Conservation (phyloP, 768 basidiomycete species). For the Tylopilus balloui region DNA sequence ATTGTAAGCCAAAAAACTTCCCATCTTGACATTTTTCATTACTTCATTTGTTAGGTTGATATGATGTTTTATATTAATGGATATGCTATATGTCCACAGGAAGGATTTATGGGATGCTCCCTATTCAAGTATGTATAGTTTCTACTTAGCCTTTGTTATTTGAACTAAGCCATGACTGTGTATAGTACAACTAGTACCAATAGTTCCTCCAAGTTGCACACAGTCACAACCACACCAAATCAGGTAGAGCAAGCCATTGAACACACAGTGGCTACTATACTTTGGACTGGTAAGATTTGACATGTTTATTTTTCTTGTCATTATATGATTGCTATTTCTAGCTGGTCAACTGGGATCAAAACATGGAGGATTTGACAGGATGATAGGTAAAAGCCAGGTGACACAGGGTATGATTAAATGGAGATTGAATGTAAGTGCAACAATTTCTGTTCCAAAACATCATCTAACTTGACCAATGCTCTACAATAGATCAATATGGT, state of each 20-base stretch:
- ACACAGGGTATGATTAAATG: slow-evolving; percentile 5
- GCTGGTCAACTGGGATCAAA: slow-evolving; percentile 5
- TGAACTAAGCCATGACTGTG: neutral
- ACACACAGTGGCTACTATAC: neutral
- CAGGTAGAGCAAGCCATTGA: slow-evolving; percentile 3
- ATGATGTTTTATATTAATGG: too few relatives aligned
- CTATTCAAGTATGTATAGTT: too few relatives aligned
- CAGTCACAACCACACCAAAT: neutral
- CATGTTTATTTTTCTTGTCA: too few relatives aligned
- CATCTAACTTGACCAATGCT: neutral
- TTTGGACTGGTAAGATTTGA: slow-evolving; percentile 12
- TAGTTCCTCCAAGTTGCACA: neutral
- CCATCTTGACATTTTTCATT: too few relatives aligned
- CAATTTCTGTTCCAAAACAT: neutral
- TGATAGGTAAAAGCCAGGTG: neutral
- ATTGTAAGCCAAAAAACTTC: neutral
- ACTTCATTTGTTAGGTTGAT: too few relatives aligned
- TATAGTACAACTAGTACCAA: neutral
- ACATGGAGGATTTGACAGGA: slow-evolving; percentile 4
- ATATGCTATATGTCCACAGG: too few relatives aligned
- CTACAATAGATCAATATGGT: slow-evolving; percentile 13
- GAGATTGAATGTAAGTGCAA: slow-evolving; percentile 13
- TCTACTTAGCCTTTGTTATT: too few relatives aligned
- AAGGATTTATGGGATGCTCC: too few relatives aligned
- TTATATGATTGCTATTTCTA: neutral